phyloP scores from a whole-genome alignment of 2,329 filamentous ascomycete species.

The Monosporascus sp. region DNA sequence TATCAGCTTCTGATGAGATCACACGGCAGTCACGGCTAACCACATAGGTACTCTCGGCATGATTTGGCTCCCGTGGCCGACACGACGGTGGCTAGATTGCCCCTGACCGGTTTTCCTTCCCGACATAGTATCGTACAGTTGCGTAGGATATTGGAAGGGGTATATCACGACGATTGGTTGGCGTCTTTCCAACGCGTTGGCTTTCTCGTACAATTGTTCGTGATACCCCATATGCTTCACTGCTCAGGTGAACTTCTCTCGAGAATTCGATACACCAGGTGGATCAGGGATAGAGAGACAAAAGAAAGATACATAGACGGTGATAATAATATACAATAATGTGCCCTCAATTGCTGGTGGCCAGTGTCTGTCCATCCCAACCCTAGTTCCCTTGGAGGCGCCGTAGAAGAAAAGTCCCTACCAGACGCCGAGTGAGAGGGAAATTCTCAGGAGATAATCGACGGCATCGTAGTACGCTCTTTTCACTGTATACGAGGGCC shows the following conservation, averaged over 20 bases:
- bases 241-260: neutral
- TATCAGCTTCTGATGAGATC: conserved; percentile 41
- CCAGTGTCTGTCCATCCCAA: too few species aligned
- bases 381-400: too few species aligned
- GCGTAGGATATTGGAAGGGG: neutral
- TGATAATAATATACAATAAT: conserved; percentile 3
- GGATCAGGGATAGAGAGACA: conserved; percentile 5
- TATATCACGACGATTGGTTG: neutral
- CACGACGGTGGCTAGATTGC: conserved; percentile 1
- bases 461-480: too few species aligned
- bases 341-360: neutral
- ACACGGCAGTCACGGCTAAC: conserved; percentile 16
- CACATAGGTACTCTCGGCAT: conserved; percentile 10
- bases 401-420: too few species aligned
- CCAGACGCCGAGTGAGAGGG: too few species aligned
- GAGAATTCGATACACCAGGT: conserved; percentile 8
- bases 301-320: conserved; percentile 6
- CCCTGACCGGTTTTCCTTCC: neutral
- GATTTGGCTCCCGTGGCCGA: conserved; percentile 6
- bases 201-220: neutral
- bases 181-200: conserved; percentile 1
- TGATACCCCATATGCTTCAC: conserved; percentile 1
- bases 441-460: too few species aligned
- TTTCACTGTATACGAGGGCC: too few species aligned
- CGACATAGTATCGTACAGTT: neutral